Percentiles rank a stretch among this genome's conserved stretches.
phyloP scores from a whole-genome alignment of 805 yeast species.

The Ogataea philodendri region DNA sequence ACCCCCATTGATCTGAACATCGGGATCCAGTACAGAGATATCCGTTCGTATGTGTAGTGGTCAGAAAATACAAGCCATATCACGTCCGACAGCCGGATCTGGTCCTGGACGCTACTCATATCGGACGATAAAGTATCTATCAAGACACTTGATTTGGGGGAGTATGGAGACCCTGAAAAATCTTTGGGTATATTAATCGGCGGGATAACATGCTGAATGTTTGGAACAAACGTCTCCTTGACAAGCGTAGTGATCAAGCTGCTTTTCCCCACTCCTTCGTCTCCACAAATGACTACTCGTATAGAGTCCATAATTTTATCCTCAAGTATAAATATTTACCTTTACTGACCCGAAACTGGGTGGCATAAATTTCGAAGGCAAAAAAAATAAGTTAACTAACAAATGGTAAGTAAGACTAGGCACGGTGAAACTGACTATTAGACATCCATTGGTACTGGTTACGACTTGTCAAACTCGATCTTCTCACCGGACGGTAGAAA shows the following conservation, averaged over 20 bases:
- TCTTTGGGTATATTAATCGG: constrained; percentile 81
- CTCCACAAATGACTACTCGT: constrained; percentile 90
- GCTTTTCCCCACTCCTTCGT: constrained; percentile 86
- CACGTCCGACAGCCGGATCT: constrained; percentile 81
- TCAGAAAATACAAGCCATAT: constrained; percentile 94
- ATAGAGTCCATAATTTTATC: constrained; percentile 46
- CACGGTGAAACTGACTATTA: background rate
- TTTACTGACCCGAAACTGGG: constrained; percentile 10
- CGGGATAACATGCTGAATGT: constrained; percentile 75
- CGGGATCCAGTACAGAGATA: constrained; percentile 93
- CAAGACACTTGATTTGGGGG: constrained; percentile 65
- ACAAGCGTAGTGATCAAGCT: constrained; percentile 75
- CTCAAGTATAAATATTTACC: constrained; percentile 2
- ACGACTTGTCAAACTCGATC: constrained; percentile 95
- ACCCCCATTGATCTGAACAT: constrained; percentile 90
- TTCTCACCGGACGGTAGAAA: constrained; percentile 92
- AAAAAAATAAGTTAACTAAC: constrained; percentile 12
- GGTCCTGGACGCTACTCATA: constrained; percentile 56
- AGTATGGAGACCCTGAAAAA: constrained; percentile 55
- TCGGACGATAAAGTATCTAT: constrained; percentile 81
- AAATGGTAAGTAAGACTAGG: constrained; percentile 9
- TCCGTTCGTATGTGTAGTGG: constrained; percentile 90
- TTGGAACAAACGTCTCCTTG: constrained; percentile 77
- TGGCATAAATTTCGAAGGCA: constrained; percentile 16
- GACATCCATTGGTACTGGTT: constrained; percentile 98